phyloP scores from a whole-genome alignment of 2,329 filamentous ascomycete species.

The Talaromyces pinophilus region DNA sequence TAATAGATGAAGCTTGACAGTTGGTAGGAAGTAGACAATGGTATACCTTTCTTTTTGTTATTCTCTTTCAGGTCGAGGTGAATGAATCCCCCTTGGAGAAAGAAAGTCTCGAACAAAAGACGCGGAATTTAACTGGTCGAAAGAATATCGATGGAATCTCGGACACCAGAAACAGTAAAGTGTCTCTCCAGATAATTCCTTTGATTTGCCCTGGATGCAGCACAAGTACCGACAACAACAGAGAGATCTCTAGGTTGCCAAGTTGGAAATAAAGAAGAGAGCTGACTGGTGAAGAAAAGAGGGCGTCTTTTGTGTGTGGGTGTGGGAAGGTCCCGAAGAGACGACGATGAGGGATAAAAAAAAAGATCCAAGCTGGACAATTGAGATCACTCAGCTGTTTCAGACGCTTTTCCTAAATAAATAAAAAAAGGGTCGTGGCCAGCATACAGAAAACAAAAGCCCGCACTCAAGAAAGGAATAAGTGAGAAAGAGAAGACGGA shows the following conservation, averaged over 20 bases:
- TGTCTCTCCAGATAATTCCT: neutral
- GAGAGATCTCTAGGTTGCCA: neutral
- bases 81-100: constrained; percentile 1
- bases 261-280: neutral
- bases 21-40: neutral
- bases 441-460: constrained; percentile 21
- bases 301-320: constrained; percentile 4
- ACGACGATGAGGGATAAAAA: constrained; percentile 16
- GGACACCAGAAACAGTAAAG: constrained; percentile 13
- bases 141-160: constrained; percentile 9
- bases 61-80: constrained; percentile 1
- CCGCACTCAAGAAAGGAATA: constrained; percentile 21
- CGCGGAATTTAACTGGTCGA: constrained; percentile 13
- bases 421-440: constrained; percentile 1
- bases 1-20: neutral
- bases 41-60: constrained; percentile 12
- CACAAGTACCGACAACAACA: neutral
- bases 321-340: constrained; percentile 5
- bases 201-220: neutral
- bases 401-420: neutral
- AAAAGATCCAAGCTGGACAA: constrained; percentile 12
- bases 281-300: constrained; percentile 3
- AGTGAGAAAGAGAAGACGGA: constrained; percentile 24
- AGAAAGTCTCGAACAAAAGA: constrained; percentile 7
- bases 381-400: constrained; percentile 15